A percentile compares a stretch with the other conserved stretches of the same genome.
Evolutionary conservation across 768 basidiomycete species (phyloP).

Genomic region (Mycena maculata): DNA sequence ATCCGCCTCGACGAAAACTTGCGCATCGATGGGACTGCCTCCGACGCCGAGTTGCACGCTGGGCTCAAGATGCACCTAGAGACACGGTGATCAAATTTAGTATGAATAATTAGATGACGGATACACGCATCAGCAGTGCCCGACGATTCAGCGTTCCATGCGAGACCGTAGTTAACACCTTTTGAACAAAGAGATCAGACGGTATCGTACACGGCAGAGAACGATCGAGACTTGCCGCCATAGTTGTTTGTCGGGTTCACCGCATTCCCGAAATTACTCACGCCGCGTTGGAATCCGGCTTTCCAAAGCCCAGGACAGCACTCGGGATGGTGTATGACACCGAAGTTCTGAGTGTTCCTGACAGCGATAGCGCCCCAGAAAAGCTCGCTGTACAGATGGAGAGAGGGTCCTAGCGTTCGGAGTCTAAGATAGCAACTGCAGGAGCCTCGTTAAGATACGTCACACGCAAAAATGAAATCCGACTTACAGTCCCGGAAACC

Average conservation of each 20-base stretch:
- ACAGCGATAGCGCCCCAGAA: too few species aligned
- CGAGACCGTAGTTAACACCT: slow-evolving; percentile 7
- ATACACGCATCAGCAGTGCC: slow-evolving; percentile 35
- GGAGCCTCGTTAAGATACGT: background rate
- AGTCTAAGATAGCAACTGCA: slow-evolving; percentile 26
- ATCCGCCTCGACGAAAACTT: slow-evolving; percentile 32
- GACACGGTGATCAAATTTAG: background rate
- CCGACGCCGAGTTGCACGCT: slow-evolving; percentile 41
- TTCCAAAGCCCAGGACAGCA: slow-evolving; percentile 23
- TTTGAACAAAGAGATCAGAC: too few species aligned
- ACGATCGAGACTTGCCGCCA: too few species aligned
- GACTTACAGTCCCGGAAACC: slow-evolving; percentile 37
- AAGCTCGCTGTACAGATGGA: slow-evolving; percentile 22
- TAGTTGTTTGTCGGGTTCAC: slow-evolving; percentile 8
- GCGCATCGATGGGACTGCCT: too few species aligned
- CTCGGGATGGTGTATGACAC: background rate
- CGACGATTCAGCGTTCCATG: slow-evolving; percentile 36
- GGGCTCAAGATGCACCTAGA: slow-evolving; percentile 29
- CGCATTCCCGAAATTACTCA: background rate
- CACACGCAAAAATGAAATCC: background rate
- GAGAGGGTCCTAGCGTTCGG: slow-evolving; percentile 38
- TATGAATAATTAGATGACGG: background rate
- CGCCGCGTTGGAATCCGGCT: slow-evolving; percentile 4
- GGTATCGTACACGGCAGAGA: too few species aligned
- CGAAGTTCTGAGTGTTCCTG: too few species aligned